Percentiles rank a stretch among this genome's conserved stretches.
Evolutionary conservation across 768 basidiomycete species (phyloP).

Genomic region (Podaxis mareebaensis): DNA sequence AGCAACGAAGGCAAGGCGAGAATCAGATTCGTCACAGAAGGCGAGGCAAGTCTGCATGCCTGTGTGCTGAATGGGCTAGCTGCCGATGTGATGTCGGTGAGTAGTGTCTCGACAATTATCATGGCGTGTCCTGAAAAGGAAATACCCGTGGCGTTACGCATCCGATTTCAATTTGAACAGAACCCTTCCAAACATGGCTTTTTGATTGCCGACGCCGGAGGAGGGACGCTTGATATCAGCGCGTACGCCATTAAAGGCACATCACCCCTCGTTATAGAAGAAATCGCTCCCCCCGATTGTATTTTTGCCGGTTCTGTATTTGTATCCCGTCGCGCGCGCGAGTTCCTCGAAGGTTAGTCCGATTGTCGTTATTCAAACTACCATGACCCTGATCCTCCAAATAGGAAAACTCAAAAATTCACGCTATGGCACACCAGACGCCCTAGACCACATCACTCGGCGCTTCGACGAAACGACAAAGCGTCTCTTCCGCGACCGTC

Average conservation of each 20-base stretch:
- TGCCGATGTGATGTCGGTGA: constrained; percentile 72
- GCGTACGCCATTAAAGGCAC: constrained; percentile 75
- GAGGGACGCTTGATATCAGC: constrained; percentile 80
- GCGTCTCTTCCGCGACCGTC: constrained; percentile 69
- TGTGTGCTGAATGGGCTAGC: constrained; percentile 79
- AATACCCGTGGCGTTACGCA: background rate
- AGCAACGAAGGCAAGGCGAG: constrained; percentile 71
- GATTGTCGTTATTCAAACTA: background rate
- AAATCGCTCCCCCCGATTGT: constrained; percentile 85
- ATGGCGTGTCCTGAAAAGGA: background rate
- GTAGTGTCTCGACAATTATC: constrained; percentile 21
- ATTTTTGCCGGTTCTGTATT: constrained; percentile 85
- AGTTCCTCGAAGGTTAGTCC: constrained; percentile 64
- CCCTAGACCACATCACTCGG: constrained; percentile 77
- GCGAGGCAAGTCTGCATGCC: constrained; percentile 81
- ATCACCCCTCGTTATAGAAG: constrained; percentile 73
- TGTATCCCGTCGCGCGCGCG: constrained; percentile 72
- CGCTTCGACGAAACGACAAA: constrained; percentile 85
- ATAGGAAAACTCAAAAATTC: constrained; percentile 73
- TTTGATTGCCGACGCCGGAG: constrained; percentile 78
- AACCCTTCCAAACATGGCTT: constrained; percentile 77
- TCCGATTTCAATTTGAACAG: constrained; percentile 33
- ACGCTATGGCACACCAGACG: constrained; percentile 69
- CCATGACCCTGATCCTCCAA: constrained; percentile 14
- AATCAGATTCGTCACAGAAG: constrained; percentile 81